Evolutionary conservation across 352 stramenopile species (phyloP).

Genomic region (Phytophthora macrochlamydospora): DNA sequence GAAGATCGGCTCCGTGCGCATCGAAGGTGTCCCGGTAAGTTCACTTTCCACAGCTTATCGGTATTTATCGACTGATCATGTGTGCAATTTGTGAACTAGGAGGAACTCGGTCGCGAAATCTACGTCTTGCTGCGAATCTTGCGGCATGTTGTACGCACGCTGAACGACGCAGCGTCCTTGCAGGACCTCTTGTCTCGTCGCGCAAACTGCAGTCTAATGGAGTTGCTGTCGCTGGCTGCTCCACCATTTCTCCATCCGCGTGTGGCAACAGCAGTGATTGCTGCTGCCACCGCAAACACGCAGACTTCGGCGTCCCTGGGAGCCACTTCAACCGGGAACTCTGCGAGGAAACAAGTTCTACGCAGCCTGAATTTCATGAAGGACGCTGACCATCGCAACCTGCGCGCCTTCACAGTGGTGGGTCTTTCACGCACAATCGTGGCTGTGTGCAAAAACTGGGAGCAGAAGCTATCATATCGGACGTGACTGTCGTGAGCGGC

Average conservation of each 20-base stretch:
- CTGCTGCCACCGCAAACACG: conserved; percentile 37
- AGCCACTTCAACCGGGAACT: conserved; percentile 15
- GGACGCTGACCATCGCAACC: conserved; percentile 43
- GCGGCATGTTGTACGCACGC: conserved; percentile 58
- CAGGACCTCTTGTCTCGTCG: conserved; percentile 59
- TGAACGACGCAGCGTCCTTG: conserved; percentile 51
- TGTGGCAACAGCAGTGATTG: conserved; percentile 56
- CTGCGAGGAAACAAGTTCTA: conserved; percentile 44
- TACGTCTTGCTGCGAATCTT: conserved; percentile 75
- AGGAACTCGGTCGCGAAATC: conserved; percentile 71
- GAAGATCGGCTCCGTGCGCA: conserved; percentile 61
- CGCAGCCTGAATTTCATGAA: conserved; percentile 56
- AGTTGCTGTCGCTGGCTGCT: conserved; percentile 57
- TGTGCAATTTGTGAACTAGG: conserved; percentile 28
- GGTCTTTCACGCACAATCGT: conserved; percentile 66
- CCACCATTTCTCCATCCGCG: conserved; percentile 73
- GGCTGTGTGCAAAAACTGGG: conserved; percentile 68
- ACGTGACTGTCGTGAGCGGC: conserved; percentile 42
- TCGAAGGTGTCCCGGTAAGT: conserved; percentile 77
- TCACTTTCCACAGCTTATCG: background rate
- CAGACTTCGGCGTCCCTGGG: conserved; percentile 13
- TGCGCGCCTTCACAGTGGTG: conserved; percentile 73
- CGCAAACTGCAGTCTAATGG: conserved; percentile 44
- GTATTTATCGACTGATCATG: background rate
- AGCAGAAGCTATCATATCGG: conserved; percentile 42